These are phyloP conservation scores for Talaromyces ruber DNA, from an alignment of 495 filamentous ascomycete species.

Conservation along the genomic window DNA sequence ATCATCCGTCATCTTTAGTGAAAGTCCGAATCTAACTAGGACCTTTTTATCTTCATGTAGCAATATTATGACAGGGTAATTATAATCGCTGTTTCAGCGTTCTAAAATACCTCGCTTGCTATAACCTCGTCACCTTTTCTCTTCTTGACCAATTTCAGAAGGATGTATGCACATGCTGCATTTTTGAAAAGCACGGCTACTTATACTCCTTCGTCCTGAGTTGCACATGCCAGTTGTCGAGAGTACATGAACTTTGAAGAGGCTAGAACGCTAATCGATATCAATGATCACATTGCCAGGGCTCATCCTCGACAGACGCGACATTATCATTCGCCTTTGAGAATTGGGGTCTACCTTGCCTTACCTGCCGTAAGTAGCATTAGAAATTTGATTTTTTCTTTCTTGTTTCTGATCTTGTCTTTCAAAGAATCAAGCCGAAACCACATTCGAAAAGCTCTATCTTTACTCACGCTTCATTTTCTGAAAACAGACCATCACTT, in stretches of 20 bases:
- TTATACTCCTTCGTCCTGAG: not conserved
- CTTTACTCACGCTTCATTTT: not conserved
- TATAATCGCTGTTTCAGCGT: not conserved
- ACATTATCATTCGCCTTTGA: not conserved
- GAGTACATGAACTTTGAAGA: not conserved
- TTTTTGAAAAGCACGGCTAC: not conserved
- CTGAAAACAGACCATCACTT: not conserved
- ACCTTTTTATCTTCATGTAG: not conserved
- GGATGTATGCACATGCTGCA: not conserved
- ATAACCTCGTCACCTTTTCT: not conserved
- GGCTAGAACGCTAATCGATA: not conserved
- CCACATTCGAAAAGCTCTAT: not conserved
- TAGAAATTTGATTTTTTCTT: not conserved
- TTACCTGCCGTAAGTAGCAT: not conserved
- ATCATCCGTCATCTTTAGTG: not conserved
- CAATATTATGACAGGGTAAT: not conserved
- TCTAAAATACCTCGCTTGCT: not conserved
- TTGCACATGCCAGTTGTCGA: not conserved
- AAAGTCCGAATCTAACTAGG: not conserved
- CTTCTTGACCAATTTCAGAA: not conserved
- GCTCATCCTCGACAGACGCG: not conserved
- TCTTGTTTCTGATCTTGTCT: not conserved
- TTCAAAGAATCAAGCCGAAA: not conserved
- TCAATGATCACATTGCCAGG: not conserved
- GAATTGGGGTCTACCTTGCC: not conserved